Percentiles rank a stretch among this genome's conserved stretches.
phyloP scores from a whole-genome alignment of 208 protist genomes.

The Spongospora subterranea region DNA sequence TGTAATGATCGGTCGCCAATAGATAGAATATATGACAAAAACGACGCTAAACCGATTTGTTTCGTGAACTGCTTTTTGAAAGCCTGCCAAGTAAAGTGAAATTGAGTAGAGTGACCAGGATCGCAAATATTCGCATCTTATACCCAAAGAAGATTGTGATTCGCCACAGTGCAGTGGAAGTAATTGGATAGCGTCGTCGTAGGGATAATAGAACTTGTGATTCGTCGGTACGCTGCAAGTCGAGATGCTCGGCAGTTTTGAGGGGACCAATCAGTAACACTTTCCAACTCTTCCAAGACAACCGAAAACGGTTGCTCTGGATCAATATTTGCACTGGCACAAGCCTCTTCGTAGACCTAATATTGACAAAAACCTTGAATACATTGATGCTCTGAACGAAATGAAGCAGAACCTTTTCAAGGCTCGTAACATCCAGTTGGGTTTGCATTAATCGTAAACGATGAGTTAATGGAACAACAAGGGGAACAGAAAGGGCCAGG shows the following conservation, averaged over 20 bases:
- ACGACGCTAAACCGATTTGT: conserved; percentile 57
- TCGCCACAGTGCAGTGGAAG: neutral
- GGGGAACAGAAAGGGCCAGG: conserved; percentile 44
- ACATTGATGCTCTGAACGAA: neutral
- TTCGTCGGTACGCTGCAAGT: neutral
- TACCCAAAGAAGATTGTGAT: conserved; percentile 10
- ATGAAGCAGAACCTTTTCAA: conserved; percentile 59
- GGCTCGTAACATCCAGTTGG: conserved; percentile 7
- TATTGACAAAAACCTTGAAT: neutral
- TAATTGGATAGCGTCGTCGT: neutral
- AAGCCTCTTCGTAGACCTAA: conserved; percentile 58
- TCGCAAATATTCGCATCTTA: too few species aligned
- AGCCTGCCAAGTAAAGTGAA: conserved; percentile 35
- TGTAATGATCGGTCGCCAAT: conserved; percentile 64
- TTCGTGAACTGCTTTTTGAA: conserved; percentile 64
- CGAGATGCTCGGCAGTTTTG: neutral
- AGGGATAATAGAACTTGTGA: neutral
- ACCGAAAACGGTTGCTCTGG: conserved; percentile 30
- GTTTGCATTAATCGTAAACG: conserved; percentile 62
- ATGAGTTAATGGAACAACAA: conserved; percentile 64
- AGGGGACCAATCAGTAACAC: neutral
- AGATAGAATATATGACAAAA: conserved; percentile 60
- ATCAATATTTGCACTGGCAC: conserved; percentile 9
- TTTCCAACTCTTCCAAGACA: neutral
- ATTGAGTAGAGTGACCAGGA: neutral